phyloP scores from a whole-genome alignment of 306 rosid genomes.

The Chamaecrista fasciculata region DNA sequence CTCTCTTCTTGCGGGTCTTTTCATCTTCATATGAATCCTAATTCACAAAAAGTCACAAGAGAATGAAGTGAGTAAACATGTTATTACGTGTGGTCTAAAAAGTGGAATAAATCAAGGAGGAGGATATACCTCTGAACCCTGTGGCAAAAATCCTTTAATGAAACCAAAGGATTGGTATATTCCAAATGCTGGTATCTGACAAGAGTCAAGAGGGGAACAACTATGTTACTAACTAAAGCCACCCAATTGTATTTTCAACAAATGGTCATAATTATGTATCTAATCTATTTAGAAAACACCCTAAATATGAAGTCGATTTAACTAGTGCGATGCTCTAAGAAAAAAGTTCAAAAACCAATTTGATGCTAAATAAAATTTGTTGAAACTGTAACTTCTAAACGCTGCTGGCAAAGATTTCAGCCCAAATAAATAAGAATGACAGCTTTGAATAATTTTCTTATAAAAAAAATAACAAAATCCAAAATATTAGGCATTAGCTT shows the following conservation, averaged over 20 bases:
- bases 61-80: slow-evolving; percentile 17
- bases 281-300: not conserved
- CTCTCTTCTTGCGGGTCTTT: slow-evolving; percentile 87
- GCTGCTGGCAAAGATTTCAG: not conserved
- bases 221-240: slow-evolving; percentile 3
- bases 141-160: slow-evolving; percentile 65
- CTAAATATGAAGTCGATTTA: not conserved
- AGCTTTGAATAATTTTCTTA: no score
- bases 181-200: slow-evolving; percentile 90
- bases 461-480: no score
- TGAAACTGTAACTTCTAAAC: not conserved
- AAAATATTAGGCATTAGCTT: no score
- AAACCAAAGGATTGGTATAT: slow-evolving; percentile 73
- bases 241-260: not conserved
- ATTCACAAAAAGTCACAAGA: slow-evolving; percentile 17
- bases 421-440: no score
- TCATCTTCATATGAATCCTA: slow-evolving; percentile 85
- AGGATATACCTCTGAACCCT: slow-evolving; percentile 63
- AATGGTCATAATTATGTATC: not conserved
- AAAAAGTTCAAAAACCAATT: no score
- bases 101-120: not conserved
- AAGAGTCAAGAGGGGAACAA: slow-evolving; percentile 24
- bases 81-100: not conserved
- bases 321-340: no score
- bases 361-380: no score